These are phyloP conservation scores for Alternaria novae-zelandiae DNA, from an alignment of 2,329 filamentous ascomycete species.

Conservation along the genomic window DNA sequence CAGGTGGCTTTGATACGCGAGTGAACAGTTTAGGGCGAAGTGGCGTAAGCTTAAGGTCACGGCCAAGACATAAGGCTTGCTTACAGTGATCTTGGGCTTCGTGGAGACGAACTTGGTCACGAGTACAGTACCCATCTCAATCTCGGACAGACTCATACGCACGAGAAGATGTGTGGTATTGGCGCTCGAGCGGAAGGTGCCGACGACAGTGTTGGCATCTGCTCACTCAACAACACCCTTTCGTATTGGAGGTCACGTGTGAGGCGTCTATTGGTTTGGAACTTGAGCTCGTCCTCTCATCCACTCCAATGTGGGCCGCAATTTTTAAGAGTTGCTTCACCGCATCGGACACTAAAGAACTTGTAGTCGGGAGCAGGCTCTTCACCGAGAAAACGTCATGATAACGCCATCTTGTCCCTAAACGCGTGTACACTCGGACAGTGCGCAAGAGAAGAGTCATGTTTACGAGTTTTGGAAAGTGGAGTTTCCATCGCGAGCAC, in stretches of 20 bases:
- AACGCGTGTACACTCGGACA: background rate
- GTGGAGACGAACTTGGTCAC: background rate
- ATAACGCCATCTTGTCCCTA: background rate
- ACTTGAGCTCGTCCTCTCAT: background rate
- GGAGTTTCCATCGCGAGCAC: background rate
- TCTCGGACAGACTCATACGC: background rate
- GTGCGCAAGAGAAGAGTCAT: background rate
- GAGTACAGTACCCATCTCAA: background rate
- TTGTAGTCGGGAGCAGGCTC: background rate
- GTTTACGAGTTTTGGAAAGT: background rate
- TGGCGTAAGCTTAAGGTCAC: constrained; percentile 4
- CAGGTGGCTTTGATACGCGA: background rate
- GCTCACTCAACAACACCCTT: constrained; percentile 1
- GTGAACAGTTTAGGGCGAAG: background rate
- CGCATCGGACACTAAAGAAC: background rate
- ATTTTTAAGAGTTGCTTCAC: background rate
- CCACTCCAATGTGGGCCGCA: background rate
- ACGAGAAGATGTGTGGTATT: too few species aligned
- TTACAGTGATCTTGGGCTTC: background rate
- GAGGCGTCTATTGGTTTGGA: background rate
- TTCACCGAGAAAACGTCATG: background rate
- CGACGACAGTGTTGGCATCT: background rate
- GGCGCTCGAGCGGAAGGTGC: background rate
- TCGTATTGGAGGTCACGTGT: background rate
- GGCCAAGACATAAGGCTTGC: constrained; percentile 15